These are phyloP conservation scores for Thelonectria rubi DNA, from an alignment of 2,329 filamentous ascomycete species.

Conservation along the genomic window DNA sequence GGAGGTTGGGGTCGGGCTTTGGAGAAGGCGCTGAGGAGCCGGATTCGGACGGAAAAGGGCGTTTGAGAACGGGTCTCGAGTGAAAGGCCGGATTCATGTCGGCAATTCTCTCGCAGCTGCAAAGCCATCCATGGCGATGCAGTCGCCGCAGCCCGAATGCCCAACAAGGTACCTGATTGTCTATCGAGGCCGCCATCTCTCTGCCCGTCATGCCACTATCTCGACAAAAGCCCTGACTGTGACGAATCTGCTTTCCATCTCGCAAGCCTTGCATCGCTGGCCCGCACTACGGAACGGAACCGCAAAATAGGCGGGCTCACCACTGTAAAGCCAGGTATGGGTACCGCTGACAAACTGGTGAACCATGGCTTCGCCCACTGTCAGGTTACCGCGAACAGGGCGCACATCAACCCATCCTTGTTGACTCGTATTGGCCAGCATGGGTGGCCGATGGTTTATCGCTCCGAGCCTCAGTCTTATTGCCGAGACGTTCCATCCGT, in stretches of 20 bases:
- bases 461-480: background rate
- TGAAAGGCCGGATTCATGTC: too few species aligned
- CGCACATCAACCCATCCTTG: background rate
- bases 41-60: too few species aligned
- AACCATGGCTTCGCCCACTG: constrained; percentile 9
- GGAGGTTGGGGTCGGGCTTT: background rate
- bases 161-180: background rate
- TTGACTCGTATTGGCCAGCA: background rate
- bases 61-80: too few species aligned
- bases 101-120: too few species aligned
- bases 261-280: too few species aligned
- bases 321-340: background rate
- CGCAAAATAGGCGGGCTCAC: background rate
- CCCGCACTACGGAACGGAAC: constrained; percentile 3
- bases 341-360: constrained; percentile 5
- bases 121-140: background rate
- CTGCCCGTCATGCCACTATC: background rate
- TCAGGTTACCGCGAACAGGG: constrained; percentile 4
- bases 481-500: background rate
- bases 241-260: background rate
- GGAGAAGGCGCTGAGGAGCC: background rate
- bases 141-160: background rate
- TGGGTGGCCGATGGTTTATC: background rate
- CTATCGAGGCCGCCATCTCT: background rate
- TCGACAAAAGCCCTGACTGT: background rate